Percentiles rank a stretch among this genome's conserved stretches.
Conservation (phyloP, 345 rosid genomes). For the Trapa incisa region DNA sequence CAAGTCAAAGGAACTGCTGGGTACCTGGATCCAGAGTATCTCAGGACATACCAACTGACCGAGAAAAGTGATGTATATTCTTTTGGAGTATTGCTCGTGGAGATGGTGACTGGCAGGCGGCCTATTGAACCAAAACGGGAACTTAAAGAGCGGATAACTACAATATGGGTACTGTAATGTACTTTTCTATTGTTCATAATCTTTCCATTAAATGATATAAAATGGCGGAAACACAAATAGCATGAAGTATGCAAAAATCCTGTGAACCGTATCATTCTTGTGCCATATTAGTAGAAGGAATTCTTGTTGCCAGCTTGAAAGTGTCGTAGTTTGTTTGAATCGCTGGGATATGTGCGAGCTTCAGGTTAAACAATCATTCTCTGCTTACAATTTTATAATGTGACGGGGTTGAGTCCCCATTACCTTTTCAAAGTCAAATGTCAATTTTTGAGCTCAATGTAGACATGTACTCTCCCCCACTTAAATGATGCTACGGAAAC, state of each 20-base stretch:
- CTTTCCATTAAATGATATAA: background rate
- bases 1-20: conserved; percentile 99
- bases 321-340: too few relatives aligned
- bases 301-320: too few relatives aligned
- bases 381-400: too few relatives aligned
- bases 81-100: conserved; percentile 75
- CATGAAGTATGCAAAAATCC: too few relatives aligned
- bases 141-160: conserved; percentile 63
- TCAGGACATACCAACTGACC: conserved; percentile 75
- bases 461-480: background rate
- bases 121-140: conserved; percentile 71
- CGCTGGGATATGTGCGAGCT: too few relatives aligned
- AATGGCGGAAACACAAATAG: background rate
- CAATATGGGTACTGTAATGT: conserved; percentile 54
- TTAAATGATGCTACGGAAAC: background rate
- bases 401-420: too few relatives aligned
- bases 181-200: background rate
- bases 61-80: conserved; percentile 94
- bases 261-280: too few relatives aligned
- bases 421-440: too few relatives aligned
- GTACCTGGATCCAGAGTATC: conserved; percentile 85
- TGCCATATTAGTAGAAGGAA: too few relatives aligned
- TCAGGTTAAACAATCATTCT: too few relatives aligned
- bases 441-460: too few relatives aligned
- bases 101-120: conserved; percentile 69